These are phyloP conservation scores for Tephrocybe sp. DNA, from an alignment of 768 basidiomycete genomes.

Conservation along the genomic window DNA sequence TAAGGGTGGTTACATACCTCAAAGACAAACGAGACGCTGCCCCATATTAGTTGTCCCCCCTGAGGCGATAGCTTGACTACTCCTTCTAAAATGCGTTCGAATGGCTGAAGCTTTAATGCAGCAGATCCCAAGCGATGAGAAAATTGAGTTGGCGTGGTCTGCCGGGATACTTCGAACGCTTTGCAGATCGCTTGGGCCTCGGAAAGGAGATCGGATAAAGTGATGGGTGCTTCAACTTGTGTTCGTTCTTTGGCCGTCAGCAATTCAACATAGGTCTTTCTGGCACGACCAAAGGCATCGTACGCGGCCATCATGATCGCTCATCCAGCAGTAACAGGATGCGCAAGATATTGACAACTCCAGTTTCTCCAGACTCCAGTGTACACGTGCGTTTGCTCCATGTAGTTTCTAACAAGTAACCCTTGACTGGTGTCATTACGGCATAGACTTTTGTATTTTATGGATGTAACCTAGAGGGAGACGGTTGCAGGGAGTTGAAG, in stretches of 20 bases:
- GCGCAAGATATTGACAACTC: too few species aligned
- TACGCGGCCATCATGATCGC: background rate
- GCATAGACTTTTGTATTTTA: too few species aligned
- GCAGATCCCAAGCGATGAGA: background rate
- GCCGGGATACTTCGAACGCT: background rate
- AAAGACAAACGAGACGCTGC: constrained; percentile 5
- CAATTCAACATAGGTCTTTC: constrained; percentile 2
- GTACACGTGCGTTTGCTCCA: too few species aligned
- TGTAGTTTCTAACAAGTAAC: too few species aligned
- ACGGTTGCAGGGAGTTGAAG: too few species aligned
- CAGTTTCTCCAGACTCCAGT: too few species aligned
- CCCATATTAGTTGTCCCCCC: constrained; percentile 3
- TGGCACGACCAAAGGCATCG: constrained; percentile 2
- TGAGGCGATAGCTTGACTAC: constrained; percentile 1
- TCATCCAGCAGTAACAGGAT: too few species aligned
- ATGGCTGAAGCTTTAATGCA: background rate
- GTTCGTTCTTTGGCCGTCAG: constrained; percentile 1
- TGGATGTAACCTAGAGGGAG: too few species aligned
- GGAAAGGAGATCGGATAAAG: background rate
- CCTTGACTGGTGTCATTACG: too few species aligned
- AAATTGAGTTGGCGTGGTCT: background rate
- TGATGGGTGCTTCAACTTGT: constrained; percentile 2
- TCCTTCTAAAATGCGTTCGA: background rate
- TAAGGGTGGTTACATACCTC: background rate
- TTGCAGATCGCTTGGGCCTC: background rate